Conservation (phyloP, 2,329 filamentous ascomycete genomes). For the Colletotrichum plurivorum region DNA sequence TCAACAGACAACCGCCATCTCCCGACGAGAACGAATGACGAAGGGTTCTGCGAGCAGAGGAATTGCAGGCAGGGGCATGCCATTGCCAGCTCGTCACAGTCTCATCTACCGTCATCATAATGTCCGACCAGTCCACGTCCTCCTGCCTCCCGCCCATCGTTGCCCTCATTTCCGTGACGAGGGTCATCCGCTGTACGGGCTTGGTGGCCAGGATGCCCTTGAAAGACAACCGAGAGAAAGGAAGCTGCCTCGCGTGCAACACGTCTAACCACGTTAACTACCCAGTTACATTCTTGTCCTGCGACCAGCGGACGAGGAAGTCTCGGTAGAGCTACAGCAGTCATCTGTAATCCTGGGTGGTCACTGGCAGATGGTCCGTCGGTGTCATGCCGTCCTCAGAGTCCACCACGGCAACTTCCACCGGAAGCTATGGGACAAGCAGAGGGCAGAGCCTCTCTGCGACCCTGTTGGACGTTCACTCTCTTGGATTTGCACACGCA, state of each 20-base stretch:
- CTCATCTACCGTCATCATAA: conserved; percentile 47
- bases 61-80: neutral
- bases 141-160: conserved; percentile 42
- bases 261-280: conserved; percentile 54
- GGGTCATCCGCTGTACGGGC: conserved; percentile 54
- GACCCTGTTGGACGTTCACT: no score
- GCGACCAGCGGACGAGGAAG: conserved; percentile 53
- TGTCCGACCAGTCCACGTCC: conserved; percentile 61
- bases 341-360: neutral
- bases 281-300: conserved; percentile 18
- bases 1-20: neutral
- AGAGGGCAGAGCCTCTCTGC: conserved; percentile 42
- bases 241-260: conserved; percentile 51
- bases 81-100: conserved; percentile 41
- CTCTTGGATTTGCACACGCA: no score
- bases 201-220: conserved; percentile 55
- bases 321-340: conserved; percentile 47
- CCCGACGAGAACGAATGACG: neutral
- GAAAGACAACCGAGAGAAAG: conserved; percentile 55
- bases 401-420: conserved; percentile 24
- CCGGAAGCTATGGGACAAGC: conserved; percentile 10
- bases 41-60: neutral
- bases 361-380: no score
- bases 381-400: conserved; percentile 40
- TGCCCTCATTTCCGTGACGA: conserved; percentile 60